A percentile compares a stretch with the other conserved stretches of the same genome.
These are phyloP conservation scores for Cokeromyces recurvatus DNA, from an alignment of 371 early-diverging fungal genomes.

Conservation along the genomic window DNA sequence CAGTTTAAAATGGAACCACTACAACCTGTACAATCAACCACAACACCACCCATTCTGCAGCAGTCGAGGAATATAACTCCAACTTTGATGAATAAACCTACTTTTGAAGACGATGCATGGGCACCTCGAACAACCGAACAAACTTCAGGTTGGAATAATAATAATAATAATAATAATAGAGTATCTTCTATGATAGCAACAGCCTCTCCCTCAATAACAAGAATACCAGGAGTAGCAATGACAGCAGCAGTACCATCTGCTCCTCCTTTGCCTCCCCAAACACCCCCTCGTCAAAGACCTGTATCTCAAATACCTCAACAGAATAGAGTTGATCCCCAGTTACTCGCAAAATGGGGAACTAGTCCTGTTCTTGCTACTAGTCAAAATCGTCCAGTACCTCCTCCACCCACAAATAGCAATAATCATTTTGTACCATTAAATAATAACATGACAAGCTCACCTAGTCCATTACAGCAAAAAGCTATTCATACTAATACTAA, in stretches of 20 bases:
- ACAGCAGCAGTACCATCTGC: too few relatives aligned
- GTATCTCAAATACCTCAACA: conserved; percentile 29
- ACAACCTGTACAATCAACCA: neutral
- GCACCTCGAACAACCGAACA: conserved; percentile 44
- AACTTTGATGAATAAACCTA: too few relatives aligned
- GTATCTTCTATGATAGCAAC: too few relatives aligned
- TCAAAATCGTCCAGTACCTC: conserved; percentile 14
- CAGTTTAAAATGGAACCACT: conserved; percentile 15
- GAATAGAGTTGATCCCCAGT: conserved; percentile 31
- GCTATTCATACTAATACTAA: conserved; percentile 1
- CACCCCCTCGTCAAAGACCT: conserved; percentile 31
- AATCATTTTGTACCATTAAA: too few relatives aligned
- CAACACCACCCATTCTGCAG: neutral
- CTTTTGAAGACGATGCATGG: conserved; percentile 57
- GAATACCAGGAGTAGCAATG: too few relatives aligned
- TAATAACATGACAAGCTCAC: conserved; percentile 11
- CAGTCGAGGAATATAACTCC: too few relatives aligned
- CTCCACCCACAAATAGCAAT: conserved; percentile 1
- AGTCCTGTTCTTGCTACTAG: conserved; percentile 12
- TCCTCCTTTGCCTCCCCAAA: too few relatives aligned
- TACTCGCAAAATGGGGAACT: conserved; percentile 33
- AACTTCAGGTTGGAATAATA: too few relatives aligned
- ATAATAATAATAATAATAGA: too few relatives aligned
- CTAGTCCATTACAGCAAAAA: conserved; percentile 13
- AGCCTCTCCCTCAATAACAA: too few relatives aligned